phyloP scores from a whole-genome alignment of 305 asterid genomes.

The Fraxinus sp. region DNA sequence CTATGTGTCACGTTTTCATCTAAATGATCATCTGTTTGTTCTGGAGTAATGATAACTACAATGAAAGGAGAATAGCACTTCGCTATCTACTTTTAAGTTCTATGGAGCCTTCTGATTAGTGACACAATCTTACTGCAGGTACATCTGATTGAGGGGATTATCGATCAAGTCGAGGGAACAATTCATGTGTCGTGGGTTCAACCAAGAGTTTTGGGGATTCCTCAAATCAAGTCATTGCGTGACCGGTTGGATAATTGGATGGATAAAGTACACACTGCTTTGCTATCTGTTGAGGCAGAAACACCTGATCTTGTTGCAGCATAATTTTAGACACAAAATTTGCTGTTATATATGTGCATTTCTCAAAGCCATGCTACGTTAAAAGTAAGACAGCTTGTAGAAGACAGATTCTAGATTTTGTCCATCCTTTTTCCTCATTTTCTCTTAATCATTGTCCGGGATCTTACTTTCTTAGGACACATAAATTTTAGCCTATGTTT shows the following conservation, averaged over 20 bases:
- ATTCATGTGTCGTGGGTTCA: conserved; percentile 90
- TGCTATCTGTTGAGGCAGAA: conserved; percentile 84
- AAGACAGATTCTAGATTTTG: conserved; percentile 25
- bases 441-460: neutral
- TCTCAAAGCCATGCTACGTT: neutral
- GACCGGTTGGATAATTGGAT: conserved; percentile 79
- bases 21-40: neutral
- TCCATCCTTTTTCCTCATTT: neutral
- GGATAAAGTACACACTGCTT: conserved; percentile 75
- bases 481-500: neutral
- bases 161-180: conserved; percentile 84
- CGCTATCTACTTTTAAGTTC: neutral
- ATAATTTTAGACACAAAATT: conserved; percentile 27
- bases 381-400: neutral
- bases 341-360: neutral
- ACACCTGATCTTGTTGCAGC: conserved; percentile 89
- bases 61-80: neutral
- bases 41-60: neutral
- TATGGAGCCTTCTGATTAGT: neutral
- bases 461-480: neutral
- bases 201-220: conserved; percentile 80
- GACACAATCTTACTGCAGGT: conserved; percentile 46
- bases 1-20: neutral
- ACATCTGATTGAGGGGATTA: conserved; percentile 84
- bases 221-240: conserved; percentile 76